Conservation (phyloP, 768 basidiomycete genomes). For the Lactarius evosmus region DNA sequence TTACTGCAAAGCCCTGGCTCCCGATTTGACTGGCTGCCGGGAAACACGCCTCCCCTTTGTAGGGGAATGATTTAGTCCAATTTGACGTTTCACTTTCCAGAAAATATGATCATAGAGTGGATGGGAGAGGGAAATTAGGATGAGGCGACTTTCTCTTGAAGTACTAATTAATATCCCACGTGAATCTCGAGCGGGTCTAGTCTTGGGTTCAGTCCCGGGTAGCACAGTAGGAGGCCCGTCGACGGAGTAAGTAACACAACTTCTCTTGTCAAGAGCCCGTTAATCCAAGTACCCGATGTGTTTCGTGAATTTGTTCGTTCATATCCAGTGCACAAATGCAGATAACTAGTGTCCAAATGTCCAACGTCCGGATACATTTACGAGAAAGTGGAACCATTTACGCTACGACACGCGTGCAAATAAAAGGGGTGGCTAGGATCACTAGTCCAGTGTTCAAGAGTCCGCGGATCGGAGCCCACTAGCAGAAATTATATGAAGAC, state of each 20-base stretch:
- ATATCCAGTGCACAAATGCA: not conserved
- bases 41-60: not conserved
- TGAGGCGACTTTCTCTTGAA: not conserved
- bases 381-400: not conserved
- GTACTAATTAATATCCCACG: not conserved
- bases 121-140: not conserved
- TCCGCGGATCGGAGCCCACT: slow-evolving; percentile 8
- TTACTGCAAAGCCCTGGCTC: not conserved
- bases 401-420: not conserved
- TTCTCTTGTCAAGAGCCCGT: not conserved
- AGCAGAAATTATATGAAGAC: slow-evolving; percentile 12
- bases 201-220: not conserved
- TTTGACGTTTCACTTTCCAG: not conserved
- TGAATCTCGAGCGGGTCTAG: not conserved
- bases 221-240: not conserved
- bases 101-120: not conserved
- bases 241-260: not conserved
- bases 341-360: not conserved
- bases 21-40: not conserved
- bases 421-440: not conserved
- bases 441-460: slow-evolving; percentile 2
- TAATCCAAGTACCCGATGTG: not conserved
- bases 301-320: not conserved
- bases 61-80: not conserved
- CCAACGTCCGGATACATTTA: slow-evolving; percentile 9